Evolutionary conservation across 2,329 filamentous ascomycete genomes (phyloP), one percentile per base, ranked within the genome.

Genomic region (Bimuria novae-zelandiae): DNA sequence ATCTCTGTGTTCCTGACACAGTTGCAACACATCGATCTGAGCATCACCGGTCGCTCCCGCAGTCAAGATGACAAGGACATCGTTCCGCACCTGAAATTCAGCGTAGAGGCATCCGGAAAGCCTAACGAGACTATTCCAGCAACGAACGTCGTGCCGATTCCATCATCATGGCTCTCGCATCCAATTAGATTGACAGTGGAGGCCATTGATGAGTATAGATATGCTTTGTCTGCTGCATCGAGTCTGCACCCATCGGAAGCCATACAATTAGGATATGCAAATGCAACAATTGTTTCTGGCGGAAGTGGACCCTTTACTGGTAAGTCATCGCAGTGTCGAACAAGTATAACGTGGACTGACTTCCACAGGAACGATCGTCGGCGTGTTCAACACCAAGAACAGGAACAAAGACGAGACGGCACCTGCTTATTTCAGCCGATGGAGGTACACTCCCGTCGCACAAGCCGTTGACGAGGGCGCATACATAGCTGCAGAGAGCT

Each of bases 371-470:
- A 76, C 76, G 1, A 68, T 84, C 12, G 56, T 84, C 0, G 81
- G 81, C 0, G 72, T 77, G 1, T 84, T 82, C 59, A 76, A 76
- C 27, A 83, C 81, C 1, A 81, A 71, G 35, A 83, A 84, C 56
- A 80, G 80, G 0, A 33, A 44, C 14, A 73, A 73, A 2, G 62
- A 71, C 12, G 75, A 71, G 2, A 72, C 60, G 1, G 76, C 76
- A 16, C 74, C 78, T 3, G 78, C 77, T 1, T 82, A 80, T 58
- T 69, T 82, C 43, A 76, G 71, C 4, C 64, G 75, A 14, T 82
- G 80, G 80, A 73, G 68, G 51, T 82, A 82, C 56, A 64, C 51
- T 65, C 73, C 37, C 7, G 14, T 39, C 7, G 46, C 37, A 8
- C 52, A 54, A 23, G 39, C 49, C 14, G 41, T 54, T 12, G 44